Evolutionary conservation across 306 rosid species (phyloP).

Genomic region (Fragaria iinumae): DNA sequence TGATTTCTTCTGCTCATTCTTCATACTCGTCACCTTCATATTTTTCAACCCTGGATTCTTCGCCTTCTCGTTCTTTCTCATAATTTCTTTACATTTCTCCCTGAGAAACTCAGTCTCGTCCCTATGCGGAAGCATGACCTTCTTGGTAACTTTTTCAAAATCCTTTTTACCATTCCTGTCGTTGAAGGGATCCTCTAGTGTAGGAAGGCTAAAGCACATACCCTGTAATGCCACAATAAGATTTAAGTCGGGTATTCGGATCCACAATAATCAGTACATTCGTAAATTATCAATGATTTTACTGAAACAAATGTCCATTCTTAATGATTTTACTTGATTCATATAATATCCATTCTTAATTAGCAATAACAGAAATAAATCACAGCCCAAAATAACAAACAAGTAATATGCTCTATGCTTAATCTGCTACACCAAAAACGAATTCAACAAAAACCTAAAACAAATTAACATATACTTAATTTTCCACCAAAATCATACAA

Average conservation of each 20-base stretch:
- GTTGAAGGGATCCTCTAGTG: conserved; percentile 83
- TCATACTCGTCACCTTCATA: conserved; percentile 9
- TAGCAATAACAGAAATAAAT: not conserved
- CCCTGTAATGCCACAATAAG: conserved; percentile 51
- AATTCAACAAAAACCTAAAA: not conserved
- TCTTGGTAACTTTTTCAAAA: conserved; percentile 30
- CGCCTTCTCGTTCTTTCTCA: conserved; percentile 20
- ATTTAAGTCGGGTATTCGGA: not conserved
- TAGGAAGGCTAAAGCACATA: conserved; percentile 92
- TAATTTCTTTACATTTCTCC: conserved; percentile 35
- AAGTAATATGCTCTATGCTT: not conserved
- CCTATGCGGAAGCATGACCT: conserved; percentile 20
- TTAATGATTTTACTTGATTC: not conserved
- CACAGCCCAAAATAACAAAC: not conserved
- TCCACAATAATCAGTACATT: too few species aligned
- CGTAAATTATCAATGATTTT: not conserved
- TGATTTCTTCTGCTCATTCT: conserved; percentile 17
- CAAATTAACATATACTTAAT: not conserved
- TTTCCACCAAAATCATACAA: not conserved
- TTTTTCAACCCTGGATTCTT: not conserved
- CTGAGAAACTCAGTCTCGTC: conserved; percentile 30
- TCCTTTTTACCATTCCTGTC: conserved; percentile 58
- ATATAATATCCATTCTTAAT: not conserved
- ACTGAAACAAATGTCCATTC: not conserved
- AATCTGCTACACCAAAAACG: not conserved